Evolutionary conservation across 441 rosid species (phyloP).

Genomic region (Gossypium schwendimanii): DNA sequence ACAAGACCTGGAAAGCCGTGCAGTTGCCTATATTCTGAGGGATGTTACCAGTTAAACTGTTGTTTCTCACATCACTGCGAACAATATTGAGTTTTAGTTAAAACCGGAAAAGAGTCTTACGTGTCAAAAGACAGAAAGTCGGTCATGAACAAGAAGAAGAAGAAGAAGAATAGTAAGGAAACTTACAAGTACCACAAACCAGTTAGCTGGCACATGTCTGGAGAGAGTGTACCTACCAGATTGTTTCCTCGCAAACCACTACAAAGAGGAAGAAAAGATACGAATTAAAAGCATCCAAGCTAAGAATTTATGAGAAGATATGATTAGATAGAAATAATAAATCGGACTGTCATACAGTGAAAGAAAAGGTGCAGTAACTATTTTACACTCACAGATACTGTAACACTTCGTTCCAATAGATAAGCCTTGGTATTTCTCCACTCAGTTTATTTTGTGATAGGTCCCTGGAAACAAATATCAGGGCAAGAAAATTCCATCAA

Average conservation of each 20-base stretch:
- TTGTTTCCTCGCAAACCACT: constrained; percentile 90
- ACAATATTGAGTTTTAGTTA: constrained; percentile 9
- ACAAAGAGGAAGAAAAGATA: not conserved
- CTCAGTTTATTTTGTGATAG: constrained; percentile 76
- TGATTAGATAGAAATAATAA: not conserved
- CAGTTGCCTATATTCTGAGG: constrained; percentile 85
- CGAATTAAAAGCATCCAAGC: not conserved
- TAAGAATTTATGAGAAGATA: constrained; percentile 1
- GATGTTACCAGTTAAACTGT: constrained; percentile 84
- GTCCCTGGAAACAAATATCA: constrained; percentile 43
- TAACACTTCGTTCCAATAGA: constrained; percentile 94
- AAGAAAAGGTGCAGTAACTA: not conserved
- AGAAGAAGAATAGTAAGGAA: not conserved
- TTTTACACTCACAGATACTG: constrained; percentile 74
- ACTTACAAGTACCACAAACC: constrained; percentile 98
- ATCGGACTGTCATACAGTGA: not conserved
- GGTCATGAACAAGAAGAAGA: not conserved
- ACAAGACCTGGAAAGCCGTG: constrained; percentile 96
- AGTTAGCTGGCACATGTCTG: constrained; percentile 86
- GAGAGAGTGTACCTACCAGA: constrained; percentile 67
- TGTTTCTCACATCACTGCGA: constrained; percentile 78
- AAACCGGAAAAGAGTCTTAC: not conserved
- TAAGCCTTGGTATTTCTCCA: constrained; percentile 89
- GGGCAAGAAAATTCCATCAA: constrained; percentile 3
- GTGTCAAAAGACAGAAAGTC: not conserved